These are phyloP conservation scores for Fusarium gaditjirri DNA, from an alignment of 2,329 filamentous ascomycete genomes.

Conservation along the genomic window DNA sequence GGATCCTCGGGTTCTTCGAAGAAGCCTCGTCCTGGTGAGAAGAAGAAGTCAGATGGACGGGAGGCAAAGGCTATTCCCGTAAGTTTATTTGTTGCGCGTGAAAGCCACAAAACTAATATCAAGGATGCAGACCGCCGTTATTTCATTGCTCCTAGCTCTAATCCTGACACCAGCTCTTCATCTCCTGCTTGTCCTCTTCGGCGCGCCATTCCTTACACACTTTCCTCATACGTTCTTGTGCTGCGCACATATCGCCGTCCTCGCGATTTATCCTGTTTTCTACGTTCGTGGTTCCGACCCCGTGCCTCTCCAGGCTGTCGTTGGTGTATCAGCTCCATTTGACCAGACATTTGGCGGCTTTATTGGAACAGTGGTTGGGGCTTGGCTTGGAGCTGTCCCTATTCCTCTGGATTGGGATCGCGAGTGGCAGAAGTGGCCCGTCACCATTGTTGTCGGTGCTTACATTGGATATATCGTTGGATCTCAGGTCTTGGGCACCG, in stretches of 20 bases:
- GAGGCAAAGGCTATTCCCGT: slow-evolving; percentile 60
- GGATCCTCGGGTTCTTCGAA: slow-evolving; percentile 57
- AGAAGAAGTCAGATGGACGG: slow-evolving; percentile 62
- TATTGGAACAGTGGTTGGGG: slow-evolving; percentile 81
- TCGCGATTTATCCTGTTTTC: slow-evolving; percentile 82
- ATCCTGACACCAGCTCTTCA: slow-evolving; percentile 74
- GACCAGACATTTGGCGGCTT: slow-evolving; percentile 88
- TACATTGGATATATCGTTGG: slow-evolving; percentile 83
- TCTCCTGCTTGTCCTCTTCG: slow-evolving; percentile 82
- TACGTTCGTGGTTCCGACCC: slow-evolving; percentile 86
- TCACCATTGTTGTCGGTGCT: slow-evolving; percentile 86
- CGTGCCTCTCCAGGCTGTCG: slow-evolving; percentile 75
- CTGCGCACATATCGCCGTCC: slow-evolving; percentile 82
- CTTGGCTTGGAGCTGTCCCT: slow-evolving; percentile 93
- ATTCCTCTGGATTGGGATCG: slow-evolving; percentile 98
- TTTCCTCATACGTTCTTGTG: slow-evolving; percentile 80
- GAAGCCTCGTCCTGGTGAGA: slow-evolving; percentile 64
- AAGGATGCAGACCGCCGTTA: slow-evolving; percentile 54
- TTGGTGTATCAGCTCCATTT: slow-evolving; percentile 74
- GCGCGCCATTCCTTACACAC: slow-evolving; percentile 88
- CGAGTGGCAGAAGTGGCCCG: slow-evolving; percentile 98
- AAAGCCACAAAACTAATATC: slow-evolving; percentile 10
- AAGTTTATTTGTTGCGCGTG: slow-evolving; percentile 37
- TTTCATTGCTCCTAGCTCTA: slow-evolving; percentile 69
- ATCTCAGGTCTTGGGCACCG: slow-evolving; percentile 67